Evolutionary conservation across 2,329 filamentous ascomycete species (phyloP).

Genomic region (Penicillium sp.): DNA sequence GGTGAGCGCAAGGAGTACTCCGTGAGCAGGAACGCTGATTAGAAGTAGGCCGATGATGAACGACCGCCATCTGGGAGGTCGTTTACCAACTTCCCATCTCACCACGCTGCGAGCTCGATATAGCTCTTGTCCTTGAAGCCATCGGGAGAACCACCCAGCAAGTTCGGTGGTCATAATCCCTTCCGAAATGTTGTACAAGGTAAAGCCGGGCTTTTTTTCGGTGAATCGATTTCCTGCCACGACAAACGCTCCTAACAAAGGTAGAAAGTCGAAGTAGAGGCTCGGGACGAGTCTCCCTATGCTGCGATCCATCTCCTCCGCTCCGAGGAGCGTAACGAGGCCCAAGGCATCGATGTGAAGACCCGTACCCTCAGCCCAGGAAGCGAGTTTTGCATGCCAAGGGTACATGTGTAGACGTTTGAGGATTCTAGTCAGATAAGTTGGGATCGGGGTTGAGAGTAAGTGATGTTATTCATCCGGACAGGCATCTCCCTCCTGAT

Average conservation of each 20-base stretch:
- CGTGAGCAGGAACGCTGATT: not conserved
- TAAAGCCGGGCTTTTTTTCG: conserved; percentile 9
- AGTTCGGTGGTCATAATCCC: conserved; percentile 22
- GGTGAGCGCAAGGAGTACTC: not conserved
- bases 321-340: conserved; percentile 21
- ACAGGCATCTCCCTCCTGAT: not conserved
- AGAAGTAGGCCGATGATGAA: not conserved
- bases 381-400: conserved; percentile 12
- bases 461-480: not conserved
- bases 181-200: conserved; percentile 18
- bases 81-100: conserved; percentile 15
- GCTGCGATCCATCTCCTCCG: conserved; percentile 23
- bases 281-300: conserved; percentile 21
- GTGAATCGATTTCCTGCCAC: conserved; percentile 1
- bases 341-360: conserved; percentile 21
- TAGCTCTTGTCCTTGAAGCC: conserved; percentile 19
- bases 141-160: conserved; percentile 21
- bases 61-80: not conserved
- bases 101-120: conserved; percentile 19
- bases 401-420: conserved; percentile 14
- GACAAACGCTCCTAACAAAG: conserved; percentile 2
- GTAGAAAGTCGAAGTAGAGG: conserved; percentile 17
- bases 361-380: conserved; percentile 18
- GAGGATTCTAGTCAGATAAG: not conserved
- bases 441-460: not conserved